A percentile compares a stretch with the other conserved stretches of the same genome.
phyloP scores from a whole-genome alignment of 2,329 filamentous ascomycete genomes.

The Emmonsia crescens region DNA sequence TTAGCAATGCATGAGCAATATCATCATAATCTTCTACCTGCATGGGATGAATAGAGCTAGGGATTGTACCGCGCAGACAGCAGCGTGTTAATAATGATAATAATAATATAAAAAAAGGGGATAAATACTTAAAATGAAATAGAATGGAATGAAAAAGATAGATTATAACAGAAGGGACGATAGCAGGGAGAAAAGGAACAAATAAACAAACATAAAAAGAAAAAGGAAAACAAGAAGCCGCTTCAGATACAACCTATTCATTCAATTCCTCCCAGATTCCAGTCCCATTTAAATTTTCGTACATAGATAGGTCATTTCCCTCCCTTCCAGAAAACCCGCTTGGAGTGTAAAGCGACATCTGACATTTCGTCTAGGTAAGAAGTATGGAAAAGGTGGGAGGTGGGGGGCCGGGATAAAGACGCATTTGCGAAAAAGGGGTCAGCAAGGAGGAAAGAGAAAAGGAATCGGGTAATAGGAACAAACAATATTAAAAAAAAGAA shows the following conservation, averaged over 20 bases:
- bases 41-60: neutral
- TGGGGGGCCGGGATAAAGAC: neutral
- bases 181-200: neutral
- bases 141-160: neutral
- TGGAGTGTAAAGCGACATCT: neutral
- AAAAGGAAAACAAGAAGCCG: neutral
- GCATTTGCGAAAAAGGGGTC: neutral
- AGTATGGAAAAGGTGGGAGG: neutral
- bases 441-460: neutral
- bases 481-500: neutral
- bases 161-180: neutral
- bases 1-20: neutral
- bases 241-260: conserved; percentile 11
- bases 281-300: neutral
- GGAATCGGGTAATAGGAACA: neutral
- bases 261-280: conserved; percentile 11
- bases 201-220: neutral
- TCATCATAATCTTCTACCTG: neutral
- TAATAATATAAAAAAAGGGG: neutral
- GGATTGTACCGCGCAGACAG: conserved; percentile 11
- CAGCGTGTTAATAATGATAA: conserved; percentile 10
- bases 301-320: neutral
- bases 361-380: neutral
- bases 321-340: neutral
- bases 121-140: neutral